phyloP scores from a whole-genome alignment of 2,329 filamentous ascomycete species.

The Immersiporthe knoxdaviesiana region DNA sequence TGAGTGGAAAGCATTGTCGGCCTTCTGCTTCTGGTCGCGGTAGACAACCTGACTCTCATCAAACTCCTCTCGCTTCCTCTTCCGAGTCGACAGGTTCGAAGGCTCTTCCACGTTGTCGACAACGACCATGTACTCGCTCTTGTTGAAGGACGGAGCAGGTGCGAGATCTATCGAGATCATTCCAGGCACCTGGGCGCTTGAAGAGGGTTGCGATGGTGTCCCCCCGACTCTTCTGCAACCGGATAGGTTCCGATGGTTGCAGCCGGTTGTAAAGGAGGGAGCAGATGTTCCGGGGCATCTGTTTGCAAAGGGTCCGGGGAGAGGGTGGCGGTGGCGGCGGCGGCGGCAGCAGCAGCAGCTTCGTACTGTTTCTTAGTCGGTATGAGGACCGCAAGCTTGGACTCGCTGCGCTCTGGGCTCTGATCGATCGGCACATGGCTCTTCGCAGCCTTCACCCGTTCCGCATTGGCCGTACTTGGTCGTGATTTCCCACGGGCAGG shows the following conservation, averaged over 20 bases:
- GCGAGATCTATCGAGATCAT: conserved; percentile 55
- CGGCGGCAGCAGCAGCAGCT: no score
- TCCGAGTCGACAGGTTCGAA: conserved; percentile 54
- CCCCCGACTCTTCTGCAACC: conserved; percentile 10
- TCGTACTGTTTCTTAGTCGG: conserved; percentile 46
- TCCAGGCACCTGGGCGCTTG: conserved; percentile 28
- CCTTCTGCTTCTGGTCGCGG: conserved; percentile 80
- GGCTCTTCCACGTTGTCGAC: conserved; percentile 52
- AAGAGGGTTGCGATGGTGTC: conserved; percentile 28
- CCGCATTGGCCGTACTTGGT: conserved; percentile 28
- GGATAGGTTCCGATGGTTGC: neutral
- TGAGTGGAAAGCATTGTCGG: conserved; percentile 72
- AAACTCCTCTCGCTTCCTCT: conserved; percentile 54
- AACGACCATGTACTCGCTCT: conserved; percentile 56
- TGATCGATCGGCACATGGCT: conserved; percentile 34
- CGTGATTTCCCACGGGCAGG: conserved; percentile 30
- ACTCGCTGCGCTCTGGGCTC: conserved; percentile 40
- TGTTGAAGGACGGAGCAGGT: conserved; percentile 47
- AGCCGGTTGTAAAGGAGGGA: conserved; percentile 37
- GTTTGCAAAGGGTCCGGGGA: neutral
- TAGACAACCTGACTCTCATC: conserved; percentile 60
- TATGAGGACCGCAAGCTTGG: conserved; percentile 52
- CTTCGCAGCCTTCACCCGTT: conserved; percentile 17
- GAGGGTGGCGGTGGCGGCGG: conserved; percentile 19
- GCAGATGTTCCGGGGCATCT: conserved; percentile 32